Evolutionary conservation across 345 rosid species (phyloP), one percentile per base, ranked within the genome.

Genomic region (Citrus inodora): DNA sequence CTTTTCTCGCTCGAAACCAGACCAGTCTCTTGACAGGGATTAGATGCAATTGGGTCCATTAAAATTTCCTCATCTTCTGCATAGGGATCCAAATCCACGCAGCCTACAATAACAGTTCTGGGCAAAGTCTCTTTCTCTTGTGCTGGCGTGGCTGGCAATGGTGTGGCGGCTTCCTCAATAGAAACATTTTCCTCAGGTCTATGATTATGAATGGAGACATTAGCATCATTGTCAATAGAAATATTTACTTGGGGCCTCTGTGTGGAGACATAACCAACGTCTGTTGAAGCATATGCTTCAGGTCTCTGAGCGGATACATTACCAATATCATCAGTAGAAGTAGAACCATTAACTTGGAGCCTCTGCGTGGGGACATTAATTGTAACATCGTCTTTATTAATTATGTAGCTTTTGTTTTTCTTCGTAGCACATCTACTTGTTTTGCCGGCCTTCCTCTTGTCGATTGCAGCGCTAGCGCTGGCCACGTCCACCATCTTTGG

Each of bases 81-180:
- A 16, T 8, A 5, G 24, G 68, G 32, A 53, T 73, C 71, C 73
- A 59, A 64, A 48, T 22, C 66, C 37, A 21, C 4, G 42, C 27
- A 3, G 35, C 76, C 82, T 17, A 77, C 60, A 4, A 38, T 27
- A 32, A 66, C 68, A n/a, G 70, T 67, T 38, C n/a, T 1, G 21
- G 81, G 80, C 81, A 78, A 74, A 30, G 30, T 42, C 56, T 86
- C 83, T 25, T 60, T 70, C 32, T 84, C 81, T 22, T 48, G 6
- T 4, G 30, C 9, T 17, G 77, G 79, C 33, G 79, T 80, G 16
- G 17, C 42, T 21, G 76, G 81, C 70, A 65, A 16, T 19, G 77
- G 70, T 14, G 56, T 24, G 56, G 17, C 42, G 56, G 11, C 42
- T 33, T 56, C 70, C 9, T 56, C 25, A 9, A 13, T 28, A 16